A percentile compares a stretch with the other conserved stretches of the same genome.
Conservation (phyloP, 2,329 filamentous ascomycete species). For the Aspergillus fischeri region DNA sequence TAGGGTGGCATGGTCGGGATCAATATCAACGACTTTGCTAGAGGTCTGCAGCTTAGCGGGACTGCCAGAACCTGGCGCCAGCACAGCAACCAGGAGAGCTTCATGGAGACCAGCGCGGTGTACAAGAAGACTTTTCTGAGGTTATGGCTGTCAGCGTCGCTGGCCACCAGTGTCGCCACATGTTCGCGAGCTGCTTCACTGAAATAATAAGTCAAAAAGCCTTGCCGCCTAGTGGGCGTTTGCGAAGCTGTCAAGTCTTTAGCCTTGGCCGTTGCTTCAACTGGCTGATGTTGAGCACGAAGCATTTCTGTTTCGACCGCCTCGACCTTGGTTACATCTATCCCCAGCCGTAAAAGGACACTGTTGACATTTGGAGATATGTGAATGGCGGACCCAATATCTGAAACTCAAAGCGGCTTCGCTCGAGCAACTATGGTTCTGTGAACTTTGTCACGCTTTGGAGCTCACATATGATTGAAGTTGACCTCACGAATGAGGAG, state of each 20-base stretch:
- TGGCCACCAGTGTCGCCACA: constrained; percentile 26
- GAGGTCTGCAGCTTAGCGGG: constrained; percentile 42
- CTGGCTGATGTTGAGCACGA: not conserved
- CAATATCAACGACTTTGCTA: constrained; percentile 43
- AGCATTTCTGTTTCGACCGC: constrained; percentile 34
- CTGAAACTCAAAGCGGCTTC: constrained; percentile 54
- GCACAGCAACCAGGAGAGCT: constrained; percentile 47
- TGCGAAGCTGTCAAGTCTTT: constrained; percentile 24
- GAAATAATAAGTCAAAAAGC: constrained; percentile 18
- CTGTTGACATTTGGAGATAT: constrained; percentile 60
- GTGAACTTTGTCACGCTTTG: too few relatives aligned
- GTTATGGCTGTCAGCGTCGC: not conserved
- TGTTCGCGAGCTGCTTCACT: constrained; percentile 16
- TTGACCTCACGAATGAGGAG: too few relatives aligned
- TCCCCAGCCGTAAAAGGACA: constrained; percentile 46
- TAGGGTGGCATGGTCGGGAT: constrained; percentile 39
- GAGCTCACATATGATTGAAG: too few relatives aligned
- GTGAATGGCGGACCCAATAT: constrained; percentile 58
- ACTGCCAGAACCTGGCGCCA: constrained; percentile 32
- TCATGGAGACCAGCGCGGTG: constrained; percentile 50
- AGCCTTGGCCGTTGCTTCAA: constrained; percentile 4
- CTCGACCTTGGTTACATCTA: constrained; percentile 39
- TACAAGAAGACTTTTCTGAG: constrained; percentile 47
- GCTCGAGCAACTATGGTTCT: constrained; percentile 48
- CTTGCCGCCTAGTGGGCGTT: constrained; percentile 39